A percentile compares a stretch with the other conserved stretches of the same genome.
Evolutionary conservation across 257 asterid species (phyloP).

Genomic region (Ilex aquifolium): DNA sequence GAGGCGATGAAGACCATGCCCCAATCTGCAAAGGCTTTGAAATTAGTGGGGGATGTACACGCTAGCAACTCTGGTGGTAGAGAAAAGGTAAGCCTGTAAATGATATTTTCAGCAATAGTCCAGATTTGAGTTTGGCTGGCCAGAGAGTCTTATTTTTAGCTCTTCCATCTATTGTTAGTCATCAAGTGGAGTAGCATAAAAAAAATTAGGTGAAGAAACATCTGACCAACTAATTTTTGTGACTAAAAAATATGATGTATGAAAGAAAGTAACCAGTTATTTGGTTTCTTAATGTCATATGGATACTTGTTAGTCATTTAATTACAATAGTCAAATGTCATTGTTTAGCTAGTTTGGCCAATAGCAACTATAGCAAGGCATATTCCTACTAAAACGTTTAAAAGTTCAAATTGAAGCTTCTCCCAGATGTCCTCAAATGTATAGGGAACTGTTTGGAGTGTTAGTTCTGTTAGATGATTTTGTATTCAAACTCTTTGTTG

Average conservation of each 20-base stretch:
- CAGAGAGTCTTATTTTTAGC: too few relatives aligned
- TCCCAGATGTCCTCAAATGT: too few relatives aligned
- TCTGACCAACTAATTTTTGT: not conserved
- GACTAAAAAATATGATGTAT: not conserved
- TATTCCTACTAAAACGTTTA: not conserved
- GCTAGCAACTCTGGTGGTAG: constrained; percentile 87
- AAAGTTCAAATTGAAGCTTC: not conserved
- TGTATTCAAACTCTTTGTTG: too few relatives aligned
- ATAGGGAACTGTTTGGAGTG: too few relatives aligned
- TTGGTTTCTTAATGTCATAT: not conserved
- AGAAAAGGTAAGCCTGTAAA: constrained; percentile 50
- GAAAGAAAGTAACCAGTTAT: not conserved
- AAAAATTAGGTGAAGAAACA: not conserved
- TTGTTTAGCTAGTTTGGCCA: not conserved
- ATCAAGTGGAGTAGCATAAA: not conserved
- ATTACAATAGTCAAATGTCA: not conserved
- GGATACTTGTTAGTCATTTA: not conserved
- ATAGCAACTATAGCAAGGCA: not conserved
- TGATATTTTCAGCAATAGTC: not conserved
- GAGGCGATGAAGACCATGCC: constrained; percentile 99
- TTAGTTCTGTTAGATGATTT: too few relatives aligned
- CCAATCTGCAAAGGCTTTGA: constrained; percentile 92
- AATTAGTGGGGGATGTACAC: constrained; percentile 97
- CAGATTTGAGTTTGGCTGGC: not conserved
- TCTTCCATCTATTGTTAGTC: not conserved